Conservation (phyloP, 139 green algal genomes). For the Chlorella sp. region DNA sequence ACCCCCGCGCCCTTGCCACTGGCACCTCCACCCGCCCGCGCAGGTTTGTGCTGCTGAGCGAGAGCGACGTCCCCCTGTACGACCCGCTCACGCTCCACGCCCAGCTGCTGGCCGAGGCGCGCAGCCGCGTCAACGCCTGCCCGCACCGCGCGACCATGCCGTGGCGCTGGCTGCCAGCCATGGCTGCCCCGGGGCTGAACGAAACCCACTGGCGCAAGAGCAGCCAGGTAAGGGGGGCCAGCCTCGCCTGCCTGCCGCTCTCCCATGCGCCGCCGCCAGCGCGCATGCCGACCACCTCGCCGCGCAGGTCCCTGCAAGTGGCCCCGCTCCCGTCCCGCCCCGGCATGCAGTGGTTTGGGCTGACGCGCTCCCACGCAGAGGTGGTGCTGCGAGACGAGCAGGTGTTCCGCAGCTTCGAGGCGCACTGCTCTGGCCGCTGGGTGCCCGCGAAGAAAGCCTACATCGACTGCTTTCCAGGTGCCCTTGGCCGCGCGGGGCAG, state of each 20-base stretch:
- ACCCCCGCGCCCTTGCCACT: not conserved
- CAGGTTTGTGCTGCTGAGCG: conserved; percentile 49
- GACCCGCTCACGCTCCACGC: conserved; percentile 42
- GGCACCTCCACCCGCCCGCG: not conserved
- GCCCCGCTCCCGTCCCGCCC: too few species aligned
- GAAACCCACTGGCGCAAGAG: conserved; percentile 26
- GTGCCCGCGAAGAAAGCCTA: not conserved
- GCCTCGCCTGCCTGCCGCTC: too few species aligned
- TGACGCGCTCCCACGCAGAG: conserved; percentile 29
- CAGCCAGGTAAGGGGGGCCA: too few species aligned
- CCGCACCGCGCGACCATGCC: too few species aligned
- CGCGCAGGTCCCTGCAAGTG: too few species aligned
- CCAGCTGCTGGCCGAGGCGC: conserved; percentile 39
- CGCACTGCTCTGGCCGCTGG: conserved; percentile 4
- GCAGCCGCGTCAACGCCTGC: conserved; percentile 33
- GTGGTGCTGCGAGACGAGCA: conserved; percentile 20
- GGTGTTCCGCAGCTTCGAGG: conserved; percentile 21
- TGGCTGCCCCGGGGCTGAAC: conserved; percentile 9
- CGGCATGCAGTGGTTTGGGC: conserved; percentile 34
- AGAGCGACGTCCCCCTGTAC: conserved; percentile 44
- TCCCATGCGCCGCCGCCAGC: too few species aligned
- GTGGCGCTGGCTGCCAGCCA: not conserved
- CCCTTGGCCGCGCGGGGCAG: too few species aligned
- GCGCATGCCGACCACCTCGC: too few species aligned
- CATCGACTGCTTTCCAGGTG: conserved; percentile 13